Evolutionary conservation across 176 grass and related monocot species (phyloP).

Genomic region (Dactylis glomerata): DNA sequence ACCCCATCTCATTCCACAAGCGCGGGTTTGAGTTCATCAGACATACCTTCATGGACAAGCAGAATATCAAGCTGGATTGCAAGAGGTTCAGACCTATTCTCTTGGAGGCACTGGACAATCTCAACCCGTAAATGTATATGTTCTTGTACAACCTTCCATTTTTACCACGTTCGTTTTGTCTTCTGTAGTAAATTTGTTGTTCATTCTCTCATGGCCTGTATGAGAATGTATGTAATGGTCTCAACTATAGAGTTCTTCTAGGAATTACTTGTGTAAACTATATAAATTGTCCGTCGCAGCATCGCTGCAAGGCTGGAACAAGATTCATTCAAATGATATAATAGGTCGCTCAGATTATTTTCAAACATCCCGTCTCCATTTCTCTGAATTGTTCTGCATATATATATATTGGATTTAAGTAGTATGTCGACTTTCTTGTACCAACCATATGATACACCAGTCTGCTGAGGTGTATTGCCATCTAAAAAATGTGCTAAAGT

Average conservation of each 20-base stretch:
- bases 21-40: conserved; percentile 41
- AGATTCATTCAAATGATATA: conserved; percentile 17
- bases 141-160: conserved; percentile 8
- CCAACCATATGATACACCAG: not conserved
- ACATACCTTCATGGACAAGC: conserved; percentile 74
- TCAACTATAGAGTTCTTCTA: not conserved
- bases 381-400: not conserved
- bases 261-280: not conserved
- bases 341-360: not conserved
- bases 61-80: conserved; percentile 75
- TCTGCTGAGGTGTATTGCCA: not conserved
- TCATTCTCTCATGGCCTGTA: not conserved
- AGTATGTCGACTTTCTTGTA: not conserved
- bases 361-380: not conserved
- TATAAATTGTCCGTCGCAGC: not conserved
- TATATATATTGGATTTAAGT: not conserved
- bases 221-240: conserved; percentile 15
- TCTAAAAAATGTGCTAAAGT: not conserved
- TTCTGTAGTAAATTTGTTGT: conserved; percentile 11
- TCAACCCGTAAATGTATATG: conserved; percentile 45
- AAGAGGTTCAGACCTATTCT: conserved; percentile 64
- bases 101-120: conserved; percentile 59
- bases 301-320: not conserved
- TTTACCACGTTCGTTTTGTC: conserved; percentile 24
- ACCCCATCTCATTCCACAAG: conserved; percentile 44